Evolutionary conservation across 805 yeast genomes (phyloP), one percentile per base, ranked within the genome.

Genomic region (Wilhelminamyces savonicus): DNA sequence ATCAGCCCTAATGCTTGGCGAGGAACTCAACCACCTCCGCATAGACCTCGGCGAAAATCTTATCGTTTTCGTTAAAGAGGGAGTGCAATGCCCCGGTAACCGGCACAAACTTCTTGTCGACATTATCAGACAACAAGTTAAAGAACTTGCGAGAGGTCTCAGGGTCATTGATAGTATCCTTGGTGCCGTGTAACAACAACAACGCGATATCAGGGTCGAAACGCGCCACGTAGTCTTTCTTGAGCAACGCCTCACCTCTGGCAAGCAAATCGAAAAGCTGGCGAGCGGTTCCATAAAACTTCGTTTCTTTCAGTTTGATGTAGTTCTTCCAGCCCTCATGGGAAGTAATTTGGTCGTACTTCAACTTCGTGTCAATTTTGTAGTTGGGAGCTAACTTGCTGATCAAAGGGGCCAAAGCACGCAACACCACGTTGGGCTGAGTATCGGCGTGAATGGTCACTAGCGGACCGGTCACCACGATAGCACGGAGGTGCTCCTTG

Each of bases 101-200:
- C 4, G 36, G 28, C 14, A 35, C 35, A 19, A 57, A 47, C 34
- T 59, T 46, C 29, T 47, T 59, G 24, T 63, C 59, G 15, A 61
- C 48, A 31, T 46, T 36, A 26, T 52, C 50, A 22, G 62, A 55
- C 33, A 57, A 46, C 12, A 54, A 35, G 0, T 51, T 45, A 27
- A 60, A 45, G 32, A 75, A 76, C 31, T 52, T 42, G 34, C 59
- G 48, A 13, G 78, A 60, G 4, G 70, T 76, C 12, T 60, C 53
- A 23, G 61, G 52, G 48, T 69, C 74, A 48, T 80, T 82, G 41
- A 82, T 67, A 21, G 65, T 54, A 49, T 83, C 94, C n/a, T 52
- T 56, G 7, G 62, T 58, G 18, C 90, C 87, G 48, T 82, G 90
- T 24, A 74, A 41, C 8, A 82, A 55, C 18, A 78, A 49, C 4